Percentiles rank a stretch among this genome's conserved stretches.
phyloP scores from a whole-genome alignment of 2,329 filamentous ascomycete species.

The Chaetomiaceae sp. region DNA sequence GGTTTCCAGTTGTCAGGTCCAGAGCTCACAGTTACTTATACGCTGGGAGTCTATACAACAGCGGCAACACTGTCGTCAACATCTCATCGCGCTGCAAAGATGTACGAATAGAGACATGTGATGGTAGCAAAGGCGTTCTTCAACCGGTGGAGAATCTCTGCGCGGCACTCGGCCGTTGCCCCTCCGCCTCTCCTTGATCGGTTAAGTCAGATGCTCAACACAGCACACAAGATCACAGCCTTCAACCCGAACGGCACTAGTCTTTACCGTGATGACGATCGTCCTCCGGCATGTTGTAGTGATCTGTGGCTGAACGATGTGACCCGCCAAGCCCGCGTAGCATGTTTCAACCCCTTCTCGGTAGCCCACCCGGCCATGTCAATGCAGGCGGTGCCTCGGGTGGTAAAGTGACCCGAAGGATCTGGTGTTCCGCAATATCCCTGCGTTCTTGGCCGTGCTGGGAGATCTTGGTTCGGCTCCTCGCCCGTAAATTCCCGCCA shows the following conservation, averaged over 20 bases:
- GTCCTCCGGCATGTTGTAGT: no score
- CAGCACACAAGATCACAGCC: neutral
- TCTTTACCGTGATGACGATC: neutral
- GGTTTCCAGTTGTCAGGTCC: no score
- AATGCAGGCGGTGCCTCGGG: neutral
- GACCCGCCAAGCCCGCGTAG: constrained; percentile 6
- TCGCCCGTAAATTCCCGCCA: constrained; percentile 3
- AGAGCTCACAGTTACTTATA: no score
- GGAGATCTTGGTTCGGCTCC: neutral
- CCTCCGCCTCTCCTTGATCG: neutral
- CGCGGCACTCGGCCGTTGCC: constrained; percentile 3
- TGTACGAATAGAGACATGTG: neutral
- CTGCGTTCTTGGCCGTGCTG: neutral
- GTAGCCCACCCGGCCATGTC: neutral
- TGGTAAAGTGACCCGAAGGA: neutral
- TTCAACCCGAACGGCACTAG: neutral
- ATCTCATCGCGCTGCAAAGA: no score
- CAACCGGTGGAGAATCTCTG: constrained; percentile 5
- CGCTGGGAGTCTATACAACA: no score
- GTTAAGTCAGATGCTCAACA: neutral
- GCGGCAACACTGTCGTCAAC: no score
- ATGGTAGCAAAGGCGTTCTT: neutral
- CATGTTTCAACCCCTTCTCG: constrained; percentile 5
- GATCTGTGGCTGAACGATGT: neutral
- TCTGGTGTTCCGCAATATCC: neutral